phyloP scores from a whole-genome alignment of 2,329 filamentous ascomycete genomes.

The Nannizziopsis barbatae region DNA sequence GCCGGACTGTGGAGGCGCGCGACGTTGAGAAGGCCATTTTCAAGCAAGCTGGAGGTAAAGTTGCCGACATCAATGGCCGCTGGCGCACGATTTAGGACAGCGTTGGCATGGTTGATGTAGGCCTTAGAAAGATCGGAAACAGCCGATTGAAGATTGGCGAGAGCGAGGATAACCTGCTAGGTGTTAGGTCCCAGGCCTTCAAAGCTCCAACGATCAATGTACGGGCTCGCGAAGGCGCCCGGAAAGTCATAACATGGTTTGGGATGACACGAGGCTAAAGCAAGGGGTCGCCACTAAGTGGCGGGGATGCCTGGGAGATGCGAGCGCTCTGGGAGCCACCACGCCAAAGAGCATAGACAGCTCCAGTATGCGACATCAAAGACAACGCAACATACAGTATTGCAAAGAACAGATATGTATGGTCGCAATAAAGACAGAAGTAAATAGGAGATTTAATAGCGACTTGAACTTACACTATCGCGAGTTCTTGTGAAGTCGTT shows the following conservation, averaged over 20 bases:
- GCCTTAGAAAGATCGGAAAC: slow-evolving; percentile 70
- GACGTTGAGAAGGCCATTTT: slow-evolving; percentile 35
- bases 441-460: slow-evolving; percentile 1
- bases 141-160: slow-evolving; percentile 66
- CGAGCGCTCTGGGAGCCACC: neutral
- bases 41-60: slow-evolving; percentile 35
- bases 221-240: no score
- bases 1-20: slow-evolving; percentile 17
- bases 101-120: slow-evolving; percentile 80
- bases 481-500: slow-evolving; percentile 70
- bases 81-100: slow-evolving; percentile 56
- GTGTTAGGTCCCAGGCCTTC: slow-evolving; percentile 20
- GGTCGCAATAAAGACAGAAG: neutral
- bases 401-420: no score
- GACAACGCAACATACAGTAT: no score
- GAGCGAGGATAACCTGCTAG: slow-evolving; percentile 59
- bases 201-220: neutral
- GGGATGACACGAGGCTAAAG: neutral
- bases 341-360: no score
- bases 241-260: neutral
- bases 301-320: neutral
- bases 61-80: slow-evolving; percentile 45
- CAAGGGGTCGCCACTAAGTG: neutral
- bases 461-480: slow-evolving; percentile 58
- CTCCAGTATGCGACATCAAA: no score